phyloP scores from a whole-genome alignment of 345 rosid genomes.

The Eutrema japonicum region DNA sequence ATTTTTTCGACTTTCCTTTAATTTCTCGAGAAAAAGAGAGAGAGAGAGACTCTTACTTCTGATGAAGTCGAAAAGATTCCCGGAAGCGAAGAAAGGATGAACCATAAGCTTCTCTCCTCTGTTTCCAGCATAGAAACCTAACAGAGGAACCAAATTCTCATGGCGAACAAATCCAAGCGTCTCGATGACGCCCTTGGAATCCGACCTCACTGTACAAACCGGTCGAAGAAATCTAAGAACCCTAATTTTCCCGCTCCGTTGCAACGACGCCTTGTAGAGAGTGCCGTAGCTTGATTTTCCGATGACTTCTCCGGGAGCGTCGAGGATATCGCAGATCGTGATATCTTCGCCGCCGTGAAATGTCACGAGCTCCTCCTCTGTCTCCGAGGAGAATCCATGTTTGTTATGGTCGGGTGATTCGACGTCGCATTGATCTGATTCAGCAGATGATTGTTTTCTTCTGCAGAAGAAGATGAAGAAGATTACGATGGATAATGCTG shows the following conservation, averaged over 20 bases:
- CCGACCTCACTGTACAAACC: constrained; percentile 54
- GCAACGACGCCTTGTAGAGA: constrained; percentile 76
- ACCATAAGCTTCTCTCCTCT: constrained; percentile 95
- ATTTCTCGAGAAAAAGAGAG: constrained; percentile 20
- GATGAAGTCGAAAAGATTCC: constrained; percentile 72
- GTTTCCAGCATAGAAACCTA: constrained; percentile 85
- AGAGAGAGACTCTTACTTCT: constrained; percentile 53
- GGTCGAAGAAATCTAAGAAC: constrained; percentile 90
- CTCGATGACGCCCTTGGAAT: constrained; percentile 52
- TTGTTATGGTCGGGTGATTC: constrained; percentile 43
- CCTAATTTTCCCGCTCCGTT: constrained; percentile 52
- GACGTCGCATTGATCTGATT: constrained; percentile 41
- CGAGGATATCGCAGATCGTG: constrained; percentile 76
- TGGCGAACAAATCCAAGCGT: constrained; percentile 66
- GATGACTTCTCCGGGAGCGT: constrained; percentile 95
- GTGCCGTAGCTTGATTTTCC: constrained; percentile 91
- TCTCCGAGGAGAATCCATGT: constrained; percentile 26
- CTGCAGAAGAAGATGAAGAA: constrained; percentile 32
- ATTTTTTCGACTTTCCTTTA: background rate
- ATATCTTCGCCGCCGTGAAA: constrained; percentile 77
- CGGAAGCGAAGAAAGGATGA: constrained; percentile 68
- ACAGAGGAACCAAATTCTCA: constrained; percentile 80
- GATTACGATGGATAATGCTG: constrained; percentile 49
- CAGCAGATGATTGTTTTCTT: constrained; percentile 39
- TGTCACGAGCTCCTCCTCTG: constrained; percentile 67